Evolutionary conservation across 2,329 filamentous ascomycete species (phyloP), one percentile per base, ranked within the genome.

Genomic region (Sclerotinia spermophila): DNA sequence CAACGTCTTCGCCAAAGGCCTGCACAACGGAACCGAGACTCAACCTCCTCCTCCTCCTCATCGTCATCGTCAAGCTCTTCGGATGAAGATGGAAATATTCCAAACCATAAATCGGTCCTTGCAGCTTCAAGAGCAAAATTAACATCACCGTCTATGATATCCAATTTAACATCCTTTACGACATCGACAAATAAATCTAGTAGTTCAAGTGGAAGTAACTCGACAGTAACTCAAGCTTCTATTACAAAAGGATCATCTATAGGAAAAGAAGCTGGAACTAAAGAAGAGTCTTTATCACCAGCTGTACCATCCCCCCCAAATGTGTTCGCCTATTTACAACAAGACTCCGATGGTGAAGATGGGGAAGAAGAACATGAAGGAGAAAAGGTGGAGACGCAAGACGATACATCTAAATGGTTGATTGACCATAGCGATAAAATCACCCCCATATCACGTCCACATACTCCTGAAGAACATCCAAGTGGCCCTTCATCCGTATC

Each of bases 141-240:
- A 35, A 76, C 77, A 8, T 79, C 79, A 24, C 78, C 79, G 7
- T 79, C 79, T 15, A 74, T 76, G 30, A 69, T 78, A n/a, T 81
- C 79, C 3, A 76, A 74, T 40, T 68, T 78, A 10, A 81, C 79
- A 7, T 76, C 73, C 51, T 58, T 77, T 15, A 76, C 79, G 0
- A 76, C 75, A 1, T 73, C 74, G 35, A 79, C 79, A 3, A 79
- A 77, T 68, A 79, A 80, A 17, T 82, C 81, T 0, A 79, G 79
- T 45, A 79, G 79, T 64, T 83, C 82, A 13, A 82, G 79, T 70
- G 81, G 80, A 44, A 83, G 82, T 72, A 79, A 79, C 71, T 81
- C 82, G 13, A 83, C 82, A 5, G 76, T 82, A 33, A 83, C 81
- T 6, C 80, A 79, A 67, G 73, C 74, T n/a, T 79, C 79, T 17